These are phyloP conservation scores for Astrothelium subdiscretum DNA, from an alignment of 495 filamentous ascomycete species.

Conservation along the genomic window DNA sequence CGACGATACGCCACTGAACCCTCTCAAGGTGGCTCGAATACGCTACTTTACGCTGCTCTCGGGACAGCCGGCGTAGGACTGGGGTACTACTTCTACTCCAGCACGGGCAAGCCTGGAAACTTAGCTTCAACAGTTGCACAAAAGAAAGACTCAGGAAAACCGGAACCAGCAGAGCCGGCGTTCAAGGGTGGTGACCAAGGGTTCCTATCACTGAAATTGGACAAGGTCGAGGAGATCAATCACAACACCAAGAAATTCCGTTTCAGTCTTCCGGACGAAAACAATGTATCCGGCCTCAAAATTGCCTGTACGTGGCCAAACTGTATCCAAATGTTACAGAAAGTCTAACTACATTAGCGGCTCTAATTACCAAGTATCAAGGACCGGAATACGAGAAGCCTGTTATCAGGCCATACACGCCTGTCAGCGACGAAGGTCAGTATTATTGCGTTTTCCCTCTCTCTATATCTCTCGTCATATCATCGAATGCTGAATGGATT, in stretches of 20 bases:
- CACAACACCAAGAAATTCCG: constrained; percentile 83
- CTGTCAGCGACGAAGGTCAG: constrained; percentile 72
- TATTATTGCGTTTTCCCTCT: too few relatives aligned
- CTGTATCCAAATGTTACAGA: background rate
- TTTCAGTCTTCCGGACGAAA: constrained; percentile 71
- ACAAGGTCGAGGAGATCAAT: constrained; percentile 64
- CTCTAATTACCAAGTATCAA: constrained; percentile 79
- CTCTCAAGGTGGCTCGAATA: constrained; percentile 14
- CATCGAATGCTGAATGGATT: background rate
- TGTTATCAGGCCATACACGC: constrained; percentile 84
- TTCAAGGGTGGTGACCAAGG: constrained; percentile 83
- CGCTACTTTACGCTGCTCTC: constrained; percentile 14
- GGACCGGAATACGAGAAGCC: constrained; percentile 66
- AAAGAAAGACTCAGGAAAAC: constrained; percentile 4
- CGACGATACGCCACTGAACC: constrained; percentile 31
- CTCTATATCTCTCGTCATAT: too few relatives aligned
- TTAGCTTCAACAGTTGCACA: constrained; percentile 13
- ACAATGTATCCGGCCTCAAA: constrained; percentile 68
- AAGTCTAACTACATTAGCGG: constrained; percentile 34
- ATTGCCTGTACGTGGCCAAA: constrained; percentile 50
- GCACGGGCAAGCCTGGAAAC: background rate
- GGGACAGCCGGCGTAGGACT: constrained; percentile 18
- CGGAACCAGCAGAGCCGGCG: constrained; percentile 34
- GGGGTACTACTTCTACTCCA: constrained; percentile 21
- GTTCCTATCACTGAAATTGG: constrained; percentile 67